A percentile compares a stretch with the other conserved stretches of the same genome.
Evolutionary conservation across 83 land plant genomes (phyloP).

Genomic region (Picea mariana): DNA sequence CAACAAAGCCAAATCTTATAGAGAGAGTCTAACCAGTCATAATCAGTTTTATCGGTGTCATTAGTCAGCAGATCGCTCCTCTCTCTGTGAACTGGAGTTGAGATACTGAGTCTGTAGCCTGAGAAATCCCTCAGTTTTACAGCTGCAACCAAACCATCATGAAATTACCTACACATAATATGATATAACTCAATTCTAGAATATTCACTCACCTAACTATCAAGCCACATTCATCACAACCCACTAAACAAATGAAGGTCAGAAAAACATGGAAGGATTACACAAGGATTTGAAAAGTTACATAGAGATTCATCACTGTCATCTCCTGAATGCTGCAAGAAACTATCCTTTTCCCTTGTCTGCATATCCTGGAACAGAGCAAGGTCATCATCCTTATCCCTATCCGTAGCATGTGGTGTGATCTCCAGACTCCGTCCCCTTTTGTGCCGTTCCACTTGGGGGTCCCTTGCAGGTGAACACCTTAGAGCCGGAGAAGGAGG

Average conservation of each 20-base stretch:
- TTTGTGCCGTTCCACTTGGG: conserved; percentile 37
- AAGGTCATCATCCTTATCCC: conserved; percentile 72
- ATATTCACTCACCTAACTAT: neutral
- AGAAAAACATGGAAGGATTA: neutral
- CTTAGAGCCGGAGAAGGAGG: conserved; percentile 71
- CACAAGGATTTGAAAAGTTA: conserved; percentile 23
- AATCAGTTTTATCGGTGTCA: conserved; percentile 71
- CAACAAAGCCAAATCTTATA: neutral
- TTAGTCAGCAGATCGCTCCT: conserved; percentile 58
- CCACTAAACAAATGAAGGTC: neutral
- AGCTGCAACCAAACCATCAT: conserved; percentile 25
- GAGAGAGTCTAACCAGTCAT: conserved; percentile 55
- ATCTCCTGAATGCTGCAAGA: conserved; percentile 50
- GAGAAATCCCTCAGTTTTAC: conserved; percentile 55
- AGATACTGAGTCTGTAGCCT: conserved; percentile 43
- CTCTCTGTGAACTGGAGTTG: conserved; percentile 52
- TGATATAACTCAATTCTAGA: neutral
- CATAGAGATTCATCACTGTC: conserved; percentile 62
- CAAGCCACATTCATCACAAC: neutral
- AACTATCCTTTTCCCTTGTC: conserved; percentile 47
- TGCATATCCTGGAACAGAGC: conserved; percentile 65
- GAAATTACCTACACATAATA: neutral
- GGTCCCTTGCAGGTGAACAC: conserved; percentile 44
- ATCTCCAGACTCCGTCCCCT: conserved; percentile 65
- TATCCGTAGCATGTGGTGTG: conserved; percentile 25